Evolutionary conservation across 2,329 filamentous ascomycete genomes (phyloP), one percentile per base, ranked within the genome.

Genomic region (Aspergillus awamori): DNA sequence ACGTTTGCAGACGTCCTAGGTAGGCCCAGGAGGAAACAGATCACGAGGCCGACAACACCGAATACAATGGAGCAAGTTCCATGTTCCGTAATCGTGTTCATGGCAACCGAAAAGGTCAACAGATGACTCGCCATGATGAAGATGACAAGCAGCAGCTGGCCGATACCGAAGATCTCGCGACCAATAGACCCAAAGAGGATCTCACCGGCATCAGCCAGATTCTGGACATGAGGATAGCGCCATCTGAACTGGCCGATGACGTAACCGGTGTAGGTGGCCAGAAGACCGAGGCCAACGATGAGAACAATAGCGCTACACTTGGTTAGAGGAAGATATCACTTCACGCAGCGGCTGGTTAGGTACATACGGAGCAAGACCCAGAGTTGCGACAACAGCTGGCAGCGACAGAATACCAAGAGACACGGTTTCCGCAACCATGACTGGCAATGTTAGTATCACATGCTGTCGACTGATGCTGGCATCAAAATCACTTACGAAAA

Each of bases 51-150:
- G 3, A 86, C 76, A n/a, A 86, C 77, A 5, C 81, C 83, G 76
- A 85, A 89, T 2, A 85, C 77, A 53, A 89, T 84, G 8, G 85
- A 86, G 73, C 87, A 90, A 0, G 82, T 80, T 0, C 80, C 83
- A 63, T 88, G 82, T 1, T 83, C 74, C 7, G 86, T 86, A 51
- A 90, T 78, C 57, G 82, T 84, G 65, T 86, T 86, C 72, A 90
- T 83, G 67, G 87, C 87, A 67, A 90, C 87, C 22, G 83, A 83
- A 63, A 89, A 89, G 0, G 87, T 89, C 60, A 90, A 76, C 58
- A 88, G 81, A 74, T 91, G 89, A 13, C 87, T 88, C 30, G 83
- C 87, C 72, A 88, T 86, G 63, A 89, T 83, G 75, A 91, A 89
- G 61, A 87, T 76, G 36, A 90, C 77, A 70, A 89, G 84, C 15